phyloP scores from a whole-genome alignment of 202 grass and related monocot genomes.

The Carex arenaria region DNA sequence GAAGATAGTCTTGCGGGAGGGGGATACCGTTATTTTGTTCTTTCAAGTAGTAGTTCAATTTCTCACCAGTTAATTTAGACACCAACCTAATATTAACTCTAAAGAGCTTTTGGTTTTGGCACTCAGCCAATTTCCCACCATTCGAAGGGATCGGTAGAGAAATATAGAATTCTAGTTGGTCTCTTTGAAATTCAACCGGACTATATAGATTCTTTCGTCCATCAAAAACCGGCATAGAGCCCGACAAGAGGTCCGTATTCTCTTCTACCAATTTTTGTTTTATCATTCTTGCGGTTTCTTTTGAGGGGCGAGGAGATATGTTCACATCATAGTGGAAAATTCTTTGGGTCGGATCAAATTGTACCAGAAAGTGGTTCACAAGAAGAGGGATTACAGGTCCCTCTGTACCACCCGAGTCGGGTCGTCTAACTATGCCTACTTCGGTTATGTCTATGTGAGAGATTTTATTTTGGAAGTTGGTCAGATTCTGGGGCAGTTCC shows the following conservation, averaged over 20 bases:
- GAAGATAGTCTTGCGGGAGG: constrained; percentile 90
- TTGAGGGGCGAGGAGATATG: constrained; percentile 69
- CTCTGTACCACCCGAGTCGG: constrained; percentile 55
- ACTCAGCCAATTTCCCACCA: constrained; percentile 28
- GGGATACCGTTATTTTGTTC: constrained; percentile 44
- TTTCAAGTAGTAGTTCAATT: constrained; percentile 68
- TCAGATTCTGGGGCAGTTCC: constrained; percentile 39
- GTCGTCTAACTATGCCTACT: constrained; percentile 39
- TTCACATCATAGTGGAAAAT: constrained; percentile 86
- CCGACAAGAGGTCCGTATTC: constrained; percentile 54
- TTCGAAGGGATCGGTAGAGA: constrained; percentile 43
- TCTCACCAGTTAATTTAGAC: constrained; percentile 62
- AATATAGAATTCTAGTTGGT: constrained; percentile 67
- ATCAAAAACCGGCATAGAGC: constrained; percentile 66
- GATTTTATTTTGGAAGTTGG: constrained; percentile 23
- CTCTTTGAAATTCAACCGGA: constrained; percentile 54
- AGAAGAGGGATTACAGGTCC: constrained; percentile 62
- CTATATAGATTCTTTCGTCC: constrained; percentile 90
- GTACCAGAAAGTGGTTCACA: constrained; percentile 85
- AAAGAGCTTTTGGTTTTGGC: constrained; percentile 57
- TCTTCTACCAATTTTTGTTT: constrained; percentile 87
- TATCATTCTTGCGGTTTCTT: constrained; percentile 84
- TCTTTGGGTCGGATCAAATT: constrained; percentile 48
- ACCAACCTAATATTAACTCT: constrained; percentile 76
- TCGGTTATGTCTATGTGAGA: constrained; percentile 21